phyloP scores from a whole-genome alignment of 345 rosid genomes.

The Brassica juncea region DNA sequence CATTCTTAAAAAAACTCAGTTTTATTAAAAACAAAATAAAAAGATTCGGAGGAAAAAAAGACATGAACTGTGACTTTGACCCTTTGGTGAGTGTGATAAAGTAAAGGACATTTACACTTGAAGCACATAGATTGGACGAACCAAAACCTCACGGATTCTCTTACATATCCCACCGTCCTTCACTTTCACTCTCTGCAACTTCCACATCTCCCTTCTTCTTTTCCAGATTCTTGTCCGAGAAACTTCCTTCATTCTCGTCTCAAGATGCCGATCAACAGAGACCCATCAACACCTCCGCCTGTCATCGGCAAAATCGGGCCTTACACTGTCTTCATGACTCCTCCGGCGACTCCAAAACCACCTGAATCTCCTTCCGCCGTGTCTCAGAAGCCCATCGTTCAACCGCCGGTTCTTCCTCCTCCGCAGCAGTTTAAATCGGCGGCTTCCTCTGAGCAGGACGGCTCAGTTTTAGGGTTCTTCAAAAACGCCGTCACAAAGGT shows the following conservation, averaged over 20 bases:
- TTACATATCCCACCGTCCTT: neutral
- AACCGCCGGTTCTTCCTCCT: constrained; percentile 50
- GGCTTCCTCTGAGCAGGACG: constrained; percentile 36
- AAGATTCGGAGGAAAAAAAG: neutral
- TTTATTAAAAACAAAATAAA: too few relatives aligned
- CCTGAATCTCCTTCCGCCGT: constrained; percentile 55
- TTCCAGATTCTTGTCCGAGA: constrained; percentile 19
- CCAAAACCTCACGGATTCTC: neutral
- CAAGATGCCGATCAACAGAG: constrained; percentile 78
- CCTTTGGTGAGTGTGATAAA: neutral
- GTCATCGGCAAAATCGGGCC: constrained; percentile 97
- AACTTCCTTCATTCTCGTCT: neutral
- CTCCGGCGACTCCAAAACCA: constrained; percentile 87
- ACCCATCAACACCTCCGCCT: constrained; percentile 76
- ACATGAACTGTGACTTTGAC: neutral
- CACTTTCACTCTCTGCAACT: constrained; percentile 9
- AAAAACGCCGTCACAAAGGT: constrained; percentile 69
- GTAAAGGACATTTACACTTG: neutral
- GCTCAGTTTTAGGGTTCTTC: constrained; percentile 68
- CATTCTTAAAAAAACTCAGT: too few relatives aligned
- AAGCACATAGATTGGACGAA: neutral
- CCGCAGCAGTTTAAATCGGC: constrained; percentile 52
- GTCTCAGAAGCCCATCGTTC: constrained; percentile 23
- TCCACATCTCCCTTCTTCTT: neutral
- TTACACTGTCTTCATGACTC: constrained; percentile 95